Base-by-base conservation (phyloP, 495 filamentous ascomycete genomes). In the Aspergillus sclerotiicarbonarius region DNA sequence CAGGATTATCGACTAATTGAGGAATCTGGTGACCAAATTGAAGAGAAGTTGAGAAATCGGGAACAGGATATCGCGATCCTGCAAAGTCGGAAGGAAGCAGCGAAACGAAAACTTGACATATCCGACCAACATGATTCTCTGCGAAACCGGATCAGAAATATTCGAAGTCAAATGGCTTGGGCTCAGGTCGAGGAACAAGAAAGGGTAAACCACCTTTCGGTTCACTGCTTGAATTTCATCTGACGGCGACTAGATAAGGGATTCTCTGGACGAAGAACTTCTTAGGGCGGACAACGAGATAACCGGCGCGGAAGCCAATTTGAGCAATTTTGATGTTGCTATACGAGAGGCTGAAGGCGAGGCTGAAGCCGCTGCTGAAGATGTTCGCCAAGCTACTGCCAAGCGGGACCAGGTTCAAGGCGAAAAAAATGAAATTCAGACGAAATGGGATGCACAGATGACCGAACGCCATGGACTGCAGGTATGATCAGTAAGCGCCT, bases 1-100 rank as follows among this genome's bases (percentile, higher is more conserved):
- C 85, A 90, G 58, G 95, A 98, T 65, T 99, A 99, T 70, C 80
- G 84, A 45, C 70, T 95, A 37, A 83, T 98, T 18, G 84, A 83
- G 54, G 82, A 90, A 55, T 82, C 75, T 1, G 76, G 88, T 21
- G 89, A 96, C 53, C 82, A 80, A 9, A 84, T 88, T n/a, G 80
- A 88, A 46, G 77, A 75, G 50, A 88, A 86, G 54, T 67, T 88
- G 0, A 62, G 68, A 30, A 73, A 62, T 29, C 73, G 73, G 41
- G 54, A 72, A 18, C 74, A 80, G 20, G 82, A 87, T 62, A 69
- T 86, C 15, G 63, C 69, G 8, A 62, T 71, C 5, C 66, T 85
- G 30, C 65, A 81, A 57, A 71, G 71, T 15, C 71, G 71, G 25
- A 75, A 74, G 49, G 70, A 79, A 56, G 71, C 73, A 55, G 79